Evolutionary conservation across 768 basidiomycete species (phyloP), one percentile per base, ranked within the genome.

Genomic region (Hygrocybe punicea): DNA sequence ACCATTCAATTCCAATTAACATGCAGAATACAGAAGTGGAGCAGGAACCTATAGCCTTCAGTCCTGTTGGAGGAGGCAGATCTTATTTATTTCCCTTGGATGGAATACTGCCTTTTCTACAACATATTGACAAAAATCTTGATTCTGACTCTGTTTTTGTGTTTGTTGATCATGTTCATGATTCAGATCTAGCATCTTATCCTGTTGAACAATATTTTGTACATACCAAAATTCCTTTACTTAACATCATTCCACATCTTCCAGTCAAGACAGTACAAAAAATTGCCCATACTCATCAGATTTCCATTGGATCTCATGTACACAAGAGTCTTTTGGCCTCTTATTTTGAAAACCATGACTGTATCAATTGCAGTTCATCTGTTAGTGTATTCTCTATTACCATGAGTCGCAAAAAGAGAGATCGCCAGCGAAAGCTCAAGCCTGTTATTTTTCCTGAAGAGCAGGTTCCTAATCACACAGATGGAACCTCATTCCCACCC

Each of bases 391-490:
- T 53, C 37, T 13, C 34, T 6, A 14, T 19, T 16, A 42, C 19
- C 40, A 14, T 42, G 40, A 16, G 40, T 19, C 10, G 19, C 19
- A 14, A 42, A 42, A 19, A 42, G 19, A 42, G 40, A 42, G 16
- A 16, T 42, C 16, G 16, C 47, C 14, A 21, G 17, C 25, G n/a
- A 11, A 16, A 9, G 53, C 50, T 57, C 19, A 53, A 29, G 46
- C n/a, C 10, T 50, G 55, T 48, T 45, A 56, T 33, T 59, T 62
- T 47, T 53, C 56, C 4, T 62, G 63, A 4, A 62, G 61, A 56
- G 61, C 63, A 1, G 62, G 62, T 1, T 64, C 62, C 42, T 62
- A 61, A 6, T 53, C 57, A 40, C 35, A 62, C 3, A 29, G 19
- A 1, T 61, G 52, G 14, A 29, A n/a, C 11, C 44, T 35, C 7